Evolutionary conservation across 2,329 filamentous ascomycete species (phyloP).

Genomic region (Neofusicoccum sp.): DNA sequence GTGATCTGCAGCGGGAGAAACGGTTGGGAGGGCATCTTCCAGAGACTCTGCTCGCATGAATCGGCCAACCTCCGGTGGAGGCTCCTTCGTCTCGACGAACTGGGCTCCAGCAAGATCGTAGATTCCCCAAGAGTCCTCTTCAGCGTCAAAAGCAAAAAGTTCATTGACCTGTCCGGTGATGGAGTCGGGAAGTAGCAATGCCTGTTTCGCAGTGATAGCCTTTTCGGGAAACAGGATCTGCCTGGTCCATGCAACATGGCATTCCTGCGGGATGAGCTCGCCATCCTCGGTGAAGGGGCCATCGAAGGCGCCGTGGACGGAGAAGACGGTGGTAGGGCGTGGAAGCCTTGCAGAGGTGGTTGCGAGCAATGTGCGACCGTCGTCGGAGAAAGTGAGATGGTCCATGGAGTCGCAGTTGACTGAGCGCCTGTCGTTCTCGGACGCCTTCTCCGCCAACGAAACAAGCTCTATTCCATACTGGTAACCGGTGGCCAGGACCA

Average conservation of each 20-base stretch:
- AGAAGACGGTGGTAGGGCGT: constrained; percentile 36
- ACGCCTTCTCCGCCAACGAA: constrained; percentile 63
- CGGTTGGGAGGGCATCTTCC: constrained; percentile 41
- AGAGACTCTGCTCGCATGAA: constrained; percentile 40
- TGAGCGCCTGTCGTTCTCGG: constrained; percentile 34
- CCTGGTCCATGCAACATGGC: constrained; percentile 38
- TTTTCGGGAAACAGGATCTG: constrained; percentile 43
- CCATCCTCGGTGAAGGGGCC: constrained; percentile 41
- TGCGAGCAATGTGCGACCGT: constrained; percentile 39
- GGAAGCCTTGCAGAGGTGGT: constrained; percentile 38
- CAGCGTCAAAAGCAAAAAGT: constrained; percentile 41
- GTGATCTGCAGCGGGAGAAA: constrained; percentile 38
- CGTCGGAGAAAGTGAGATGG: constrained; percentile 39
- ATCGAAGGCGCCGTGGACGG: constrained; percentile 39
- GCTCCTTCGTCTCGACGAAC: constrained; percentile 40
- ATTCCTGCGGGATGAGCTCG: constrained; percentile 36
- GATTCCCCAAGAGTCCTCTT: constrained; percentile 41
- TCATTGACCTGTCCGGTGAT: constrained; percentile 39
- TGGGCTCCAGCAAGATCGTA: constrained; percentile 39
- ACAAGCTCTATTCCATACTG: constrained; percentile 87
- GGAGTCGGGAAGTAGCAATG: constrained; percentile 38
- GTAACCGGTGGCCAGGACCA: constrained; percentile 80
- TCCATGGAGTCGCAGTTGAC: constrained; percentile 39
- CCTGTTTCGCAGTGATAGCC: constrained; percentile 37
- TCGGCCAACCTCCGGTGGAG: constrained; percentile 36